These are phyloP conservation scores for Neurospora sp. DNA, from an alignment of 495 filamentous ascomycete genomes.

Conservation along the genomic window DNA sequence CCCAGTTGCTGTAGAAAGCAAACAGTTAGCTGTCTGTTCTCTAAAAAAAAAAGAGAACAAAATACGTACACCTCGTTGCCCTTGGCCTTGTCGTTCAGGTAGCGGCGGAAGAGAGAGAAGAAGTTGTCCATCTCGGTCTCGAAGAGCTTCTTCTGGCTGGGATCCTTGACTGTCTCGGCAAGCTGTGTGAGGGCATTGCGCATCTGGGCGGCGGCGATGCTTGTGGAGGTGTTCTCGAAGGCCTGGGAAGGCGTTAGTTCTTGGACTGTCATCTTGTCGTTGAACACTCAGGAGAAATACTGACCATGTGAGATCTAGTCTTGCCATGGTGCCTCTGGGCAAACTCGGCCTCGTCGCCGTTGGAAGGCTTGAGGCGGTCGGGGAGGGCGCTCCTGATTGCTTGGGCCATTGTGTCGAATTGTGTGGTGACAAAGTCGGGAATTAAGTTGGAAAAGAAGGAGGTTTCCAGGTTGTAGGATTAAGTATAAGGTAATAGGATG, in stretches of 20 bases:
- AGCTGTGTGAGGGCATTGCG: slow-evolving; percentile 92
- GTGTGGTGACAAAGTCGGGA: not conserved
- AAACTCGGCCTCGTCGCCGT: slow-evolving; percentile 42
- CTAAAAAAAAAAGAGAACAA: no score
- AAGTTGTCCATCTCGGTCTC: slow-evolving; percentile 99
- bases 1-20: slow-evolving; percentile 59
- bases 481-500: not conserved
- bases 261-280: slow-evolving; percentile 4
- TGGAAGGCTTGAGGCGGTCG: slow-evolving; percentile 62
- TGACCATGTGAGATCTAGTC: slow-evolving; percentile 90
- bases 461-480: not conserved
- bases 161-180: slow-evolving; percentile 77
- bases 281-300: slow-evolving; percentile 28
- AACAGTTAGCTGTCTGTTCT: slow-evolving; percentile 18
- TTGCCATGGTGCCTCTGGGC: slow-evolving; percentile 82
- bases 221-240: slow-evolving; percentile 98
- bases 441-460: slow-evolving; percentile 2
- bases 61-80: slow-evolving; percentile 65
- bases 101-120: slow-evolving; percentile 92
- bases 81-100: slow-evolving; percentile 98
- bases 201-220: slow-evolving; percentile 97
- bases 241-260: slow-evolving; percentile 46
- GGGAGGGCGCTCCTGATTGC: slow-evolving; percentile 63
- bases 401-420: slow-evolving; percentile 48
- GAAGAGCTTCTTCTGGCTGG: slow-evolving; percentile 79